Evolutionary conservation across 2,329 filamentous ascomycete genomes (phyloP).

Genomic region (Rhinocladiella similis): DNA sequence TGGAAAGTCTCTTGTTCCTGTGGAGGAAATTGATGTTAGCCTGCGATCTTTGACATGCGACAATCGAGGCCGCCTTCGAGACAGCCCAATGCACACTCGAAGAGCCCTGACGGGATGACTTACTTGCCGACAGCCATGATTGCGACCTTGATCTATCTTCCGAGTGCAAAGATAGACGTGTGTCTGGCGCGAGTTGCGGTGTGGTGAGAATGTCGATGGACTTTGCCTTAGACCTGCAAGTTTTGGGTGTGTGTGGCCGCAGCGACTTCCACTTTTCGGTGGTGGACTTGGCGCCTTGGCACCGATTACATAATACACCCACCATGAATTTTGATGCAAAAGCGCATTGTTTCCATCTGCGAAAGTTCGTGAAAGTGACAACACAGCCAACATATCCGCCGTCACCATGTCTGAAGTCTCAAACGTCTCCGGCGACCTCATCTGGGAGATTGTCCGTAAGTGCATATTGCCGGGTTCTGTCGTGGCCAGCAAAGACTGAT

Average conservation of each 20-base stretch:
- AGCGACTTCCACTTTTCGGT: not conserved
- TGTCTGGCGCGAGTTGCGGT: slow-evolving; percentile 13
- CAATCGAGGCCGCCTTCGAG: not conserved
- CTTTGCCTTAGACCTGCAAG: not conserved
- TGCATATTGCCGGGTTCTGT: slow-evolving; percentile 36
- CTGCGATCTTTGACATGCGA: not conserved
- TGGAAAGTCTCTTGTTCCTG: slow-evolving; percentile 99
- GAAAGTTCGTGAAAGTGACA: slow-evolving; percentile 1
- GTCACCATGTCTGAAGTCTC: slow-evolving; percentile 49
- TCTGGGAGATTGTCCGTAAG: slow-evolving; percentile 96
- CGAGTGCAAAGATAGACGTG: slow-evolving; percentile 7
- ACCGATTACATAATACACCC: no score
- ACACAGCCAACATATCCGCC: slow-evolving; percentile 8
- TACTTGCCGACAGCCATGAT: slow-evolving; percentile 83
- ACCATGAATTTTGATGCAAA: no score
- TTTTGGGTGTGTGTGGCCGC: slow-evolving; percentile 30
- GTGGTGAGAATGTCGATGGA: slow-evolving; percentile 1
- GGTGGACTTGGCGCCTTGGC: not conserved
- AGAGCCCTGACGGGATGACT: slow-evolving; percentile 36
- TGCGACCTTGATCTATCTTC: slow-evolving; percentile 16
- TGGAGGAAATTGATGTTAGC: slow-evolving; percentile 1
- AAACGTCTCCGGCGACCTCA: slow-evolving; percentile 84
- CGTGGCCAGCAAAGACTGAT: not conserved
- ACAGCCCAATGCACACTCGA: not conserved
- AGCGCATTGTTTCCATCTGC: no score